These are phyloP conservation scores for Lophium mytilinum DNA, from an alignment of 495 filamentous ascomycete species.

Conservation along the genomic window DNA sequence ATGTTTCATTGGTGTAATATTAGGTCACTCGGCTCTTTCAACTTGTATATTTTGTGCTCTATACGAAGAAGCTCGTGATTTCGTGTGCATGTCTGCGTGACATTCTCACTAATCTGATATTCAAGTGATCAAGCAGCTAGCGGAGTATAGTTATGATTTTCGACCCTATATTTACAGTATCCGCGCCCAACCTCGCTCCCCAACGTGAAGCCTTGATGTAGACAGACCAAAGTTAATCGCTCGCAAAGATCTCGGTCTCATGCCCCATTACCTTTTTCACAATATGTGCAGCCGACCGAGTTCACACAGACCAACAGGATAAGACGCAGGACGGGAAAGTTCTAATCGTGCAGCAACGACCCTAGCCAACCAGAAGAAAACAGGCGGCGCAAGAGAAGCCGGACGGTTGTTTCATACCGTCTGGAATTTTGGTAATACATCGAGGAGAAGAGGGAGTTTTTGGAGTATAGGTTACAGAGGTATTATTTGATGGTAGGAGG, in stretches of 20 bases:
- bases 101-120: too few species aligned
- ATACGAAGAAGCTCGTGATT: too few species aligned
- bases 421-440: conserved; percentile 24
- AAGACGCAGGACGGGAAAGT: not conserved
- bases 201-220: too few species aligned
- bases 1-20: conserved; percentile 8
- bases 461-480: conserved; percentile 5
- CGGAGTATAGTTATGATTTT: conserved; percentile 13
- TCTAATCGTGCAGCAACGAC: conserved; percentile 20
- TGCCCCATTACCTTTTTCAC: conserved; percentile 12
- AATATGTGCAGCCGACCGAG: too few species aligned
- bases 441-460: conserved; percentile 21
- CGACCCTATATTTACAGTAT: conserved; percentile 23
- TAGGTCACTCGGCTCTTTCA: conserved; percentile 16
- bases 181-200: not conserved
- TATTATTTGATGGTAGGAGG: not conserved
- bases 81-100: too few species aligned
- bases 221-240: too few species aligned
- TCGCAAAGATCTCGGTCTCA: not conserved
- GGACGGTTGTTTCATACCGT: not conserved
- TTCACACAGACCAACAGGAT: too few species aligned
- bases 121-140: not conserved
- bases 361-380: conserved; percentile 3
- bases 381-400: conserved; percentile 14
- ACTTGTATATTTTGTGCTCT: conserved; percentile 9